Base-by-base conservation (phyloP, 1,284 basidiomycete genomes). In the Leccinum pachyderme region DNA sequence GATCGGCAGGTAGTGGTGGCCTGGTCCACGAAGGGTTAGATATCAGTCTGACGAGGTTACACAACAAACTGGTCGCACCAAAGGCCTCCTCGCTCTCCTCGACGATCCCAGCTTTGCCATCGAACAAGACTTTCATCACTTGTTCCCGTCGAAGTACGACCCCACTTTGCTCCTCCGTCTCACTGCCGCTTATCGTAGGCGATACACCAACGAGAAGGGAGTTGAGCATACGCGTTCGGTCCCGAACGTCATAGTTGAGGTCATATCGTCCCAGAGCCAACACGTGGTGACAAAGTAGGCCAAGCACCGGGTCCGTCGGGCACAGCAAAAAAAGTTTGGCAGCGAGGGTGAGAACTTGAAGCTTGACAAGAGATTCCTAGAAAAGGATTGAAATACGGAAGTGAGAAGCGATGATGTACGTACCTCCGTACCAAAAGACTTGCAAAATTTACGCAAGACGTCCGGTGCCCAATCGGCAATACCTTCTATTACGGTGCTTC, bases 221-320 rank as follows among this genome's bases (percentile, higher is more conserved):
- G n/a, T 77, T 73, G 13, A 96, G 70, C 80, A 93, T 89, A 44
- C 95, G 80, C 5, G 85, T 87, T 18, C 93, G 85, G 71, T 97
- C 95, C 33, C 95, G 82, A 31, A 97, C 87, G 63, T 95, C 93
- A 70, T 92, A 95, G 64, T 89, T 84, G 12, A 74, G 63, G 69
- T 98, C 95, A 70, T 95, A 98, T 54, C 89, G 81, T 2, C 92
- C 93, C n/a, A 97, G 81, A 1, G 82, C 80, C 60, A 95, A 83
- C 13, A 93, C 81, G 66, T 97, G 91, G 53, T 79, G 80, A 52
- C 79, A 78, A 50, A 97, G 70, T 32, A 83, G 69, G 59, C 70
- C 66, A 8, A 91, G 61, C 1, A 72, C 78, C 46, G 73, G 71
- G 49, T 85, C 76, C 1, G 73, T 71, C 2, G 89, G 84, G n/a